phyloP scores from a whole-genome alignment of 805 yeast species.

The Osmozyma mogii region DNA sequence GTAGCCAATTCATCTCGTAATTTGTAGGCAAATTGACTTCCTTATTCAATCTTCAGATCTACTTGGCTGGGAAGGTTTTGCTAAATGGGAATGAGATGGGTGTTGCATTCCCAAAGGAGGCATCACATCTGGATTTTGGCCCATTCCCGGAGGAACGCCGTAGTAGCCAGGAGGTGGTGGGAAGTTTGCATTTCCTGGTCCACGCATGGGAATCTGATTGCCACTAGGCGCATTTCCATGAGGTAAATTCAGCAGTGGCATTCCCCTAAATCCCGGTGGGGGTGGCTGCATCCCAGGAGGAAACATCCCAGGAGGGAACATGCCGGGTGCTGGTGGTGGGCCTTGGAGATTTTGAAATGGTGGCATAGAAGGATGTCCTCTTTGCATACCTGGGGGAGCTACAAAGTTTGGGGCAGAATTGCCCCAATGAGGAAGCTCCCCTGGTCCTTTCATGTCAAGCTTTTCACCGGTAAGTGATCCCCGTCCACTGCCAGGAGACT shows the following conservation, averaged over 20 bases:
- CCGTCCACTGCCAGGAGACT: slow-evolving; percentile 8
- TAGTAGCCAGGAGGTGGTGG: slow-evolving; percentile 6
- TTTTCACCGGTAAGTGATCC: slow-evolving; percentile 2
- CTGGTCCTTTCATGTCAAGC: too few relatives aligned
- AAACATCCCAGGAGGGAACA: slow-evolving; percentile 30
- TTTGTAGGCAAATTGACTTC: slow-evolving; percentile 1
- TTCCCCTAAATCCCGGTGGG: slow-evolving; percentile 8
- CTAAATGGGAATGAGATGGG: too few relatives aligned
- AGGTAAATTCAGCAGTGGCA: slow-evolving; percentile 8
- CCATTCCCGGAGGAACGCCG: slow-evolving; percentile 8
- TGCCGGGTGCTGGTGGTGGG: slow-evolving; percentile 7
- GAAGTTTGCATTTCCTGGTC: slow-evolving; percentile 1
- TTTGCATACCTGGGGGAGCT: slow-evolving; percentile 1
- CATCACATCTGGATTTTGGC: slow-evolving; percentile 3
- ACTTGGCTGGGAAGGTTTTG: slow-evolving; percentile 9
- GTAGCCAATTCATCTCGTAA: slow-evolving; percentile 12
- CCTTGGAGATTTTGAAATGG: slow-evolving; percentile 3
- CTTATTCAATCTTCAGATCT: slow-evolving; percentile 8
- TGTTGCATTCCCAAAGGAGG: too few relatives aligned
- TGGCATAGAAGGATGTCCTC: slow-evolving; percentile 5
- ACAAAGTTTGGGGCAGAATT: too few relatives aligned
- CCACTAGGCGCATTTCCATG: slow-evolving; percentile 5
- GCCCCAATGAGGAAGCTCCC: too few relatives aligned
- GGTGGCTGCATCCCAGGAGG: slow-evolving; percentile 23
- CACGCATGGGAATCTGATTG: background rate